Conservation (phyloP, 345 rosid species). For the Kernera saxatilis region DNA sequence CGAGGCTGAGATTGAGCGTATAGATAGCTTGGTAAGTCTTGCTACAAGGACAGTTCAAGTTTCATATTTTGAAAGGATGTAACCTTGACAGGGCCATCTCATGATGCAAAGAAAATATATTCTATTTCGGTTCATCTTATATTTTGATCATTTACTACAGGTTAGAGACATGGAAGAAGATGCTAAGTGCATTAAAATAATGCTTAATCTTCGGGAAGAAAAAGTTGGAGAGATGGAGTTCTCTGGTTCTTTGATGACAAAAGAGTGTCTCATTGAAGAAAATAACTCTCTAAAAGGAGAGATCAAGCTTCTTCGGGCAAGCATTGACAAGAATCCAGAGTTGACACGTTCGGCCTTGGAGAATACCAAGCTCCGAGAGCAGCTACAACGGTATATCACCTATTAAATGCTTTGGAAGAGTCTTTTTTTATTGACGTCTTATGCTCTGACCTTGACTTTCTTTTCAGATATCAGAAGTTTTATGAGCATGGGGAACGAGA, state of each 20-base stretch:
- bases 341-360: constrained; percentile 52
- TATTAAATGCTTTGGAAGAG: constrained; percentile 17
- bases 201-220: constrained; percentile 56
- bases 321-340: constrained; percentile 55
- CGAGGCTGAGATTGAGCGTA: constrained; percentile 58
- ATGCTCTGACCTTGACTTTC: constrained; percentile 17
- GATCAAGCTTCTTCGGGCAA: constrained; percentile 54
- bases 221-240: constrained; percentile 56
- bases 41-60: constrained; percentile 5
- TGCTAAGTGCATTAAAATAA: constrained; percentile 45
- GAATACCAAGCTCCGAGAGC: constrained; percentile 61
- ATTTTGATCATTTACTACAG: constrained; percentile 41
- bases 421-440: not conserved
- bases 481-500: constrained; percentile 72
- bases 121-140: constrained; percentile 14
- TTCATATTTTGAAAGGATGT: not conserved
- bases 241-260: constrained; percentile 45
- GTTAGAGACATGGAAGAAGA: constrained; percentile 57
- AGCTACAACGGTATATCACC: constrained; percentile 56
- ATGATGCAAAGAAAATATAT: not conserved
- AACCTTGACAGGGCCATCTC: constrained; percentile 1
- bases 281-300: constrained; percentile 58
- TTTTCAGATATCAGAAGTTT: constrained; percentile 59
- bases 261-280: constrained; percentile 54
- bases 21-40: constrained; percentile 53